Evolutionary conservation across 2,329 filamentous ascomycete genomes (phyloP), one percentile per base, ranked within the genome.

Genomic region (Arthrobotrys pseudoclavata): DNA sequence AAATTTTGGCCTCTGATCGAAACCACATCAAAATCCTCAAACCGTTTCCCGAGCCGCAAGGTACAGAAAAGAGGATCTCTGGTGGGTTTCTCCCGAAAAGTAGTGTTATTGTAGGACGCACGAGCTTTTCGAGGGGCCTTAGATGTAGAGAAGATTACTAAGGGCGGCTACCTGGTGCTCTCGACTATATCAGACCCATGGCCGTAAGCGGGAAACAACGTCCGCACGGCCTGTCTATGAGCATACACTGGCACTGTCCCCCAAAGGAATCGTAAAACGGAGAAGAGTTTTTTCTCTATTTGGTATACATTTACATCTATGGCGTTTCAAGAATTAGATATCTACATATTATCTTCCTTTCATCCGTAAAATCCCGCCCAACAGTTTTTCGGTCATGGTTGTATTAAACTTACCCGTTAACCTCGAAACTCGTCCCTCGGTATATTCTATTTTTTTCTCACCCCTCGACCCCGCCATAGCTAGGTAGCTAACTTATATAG

Each of bases 381-480:
- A 15, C 37, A 12, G 50, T 29, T 29, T 52, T 50, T 31, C 15
- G 9, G 22, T 53, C 18, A 15, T 50, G 2, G 1, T 50, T 50
- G n/a, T 50, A 4, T 34, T 34, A 10, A 45, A 18, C 42, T 45
- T 45, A 45, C 42, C 31, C 34, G 31, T 60, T 60, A 42, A 60
- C 31, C 55, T 60, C 55, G 55, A 60, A 60, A 60, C 31, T 60
- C 34, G 55, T 60, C 55, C 55, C 55, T 60, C 55, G 55, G 55
- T 60, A 60, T 60, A 22, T 37, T 6, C 18, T n/a, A 40, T 37
- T 31, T 13, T 52, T 29, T 29, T 29, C 24, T 12, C 2, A 15
- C 9, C n/a, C 12, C 4, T 45, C n/a, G 42, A 4, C 42, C 42
- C 42, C 42, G 42, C 42, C 15, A 9, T 45, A 20, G 42, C n/a